phyloP scores from a whole-genome alignment of 805 yeast species.

The Starmerella apis region DNA sequence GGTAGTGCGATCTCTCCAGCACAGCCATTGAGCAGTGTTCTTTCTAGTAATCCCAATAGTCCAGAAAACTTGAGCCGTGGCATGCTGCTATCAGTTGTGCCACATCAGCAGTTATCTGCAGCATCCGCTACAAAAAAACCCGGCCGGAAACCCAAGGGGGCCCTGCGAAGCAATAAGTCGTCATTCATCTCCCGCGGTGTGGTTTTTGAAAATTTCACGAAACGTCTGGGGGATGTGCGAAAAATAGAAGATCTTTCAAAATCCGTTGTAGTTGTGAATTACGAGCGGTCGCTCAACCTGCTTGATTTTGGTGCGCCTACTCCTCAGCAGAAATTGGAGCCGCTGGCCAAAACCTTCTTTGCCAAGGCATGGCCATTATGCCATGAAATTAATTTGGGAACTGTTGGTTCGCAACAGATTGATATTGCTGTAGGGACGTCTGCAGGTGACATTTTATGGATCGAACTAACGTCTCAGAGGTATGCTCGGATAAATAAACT shows the following conservation, averaged over 20 bases:
- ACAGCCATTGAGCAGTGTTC: constrained; percentile 19
- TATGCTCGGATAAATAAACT: constrained; percentile 45
- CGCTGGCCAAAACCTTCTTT: constrained; percentile 33
- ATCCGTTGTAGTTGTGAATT: constrained; percentile 28
- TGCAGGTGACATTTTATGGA: constrained; percentile 55
- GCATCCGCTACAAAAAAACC: neutral
- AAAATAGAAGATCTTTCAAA: constrained; percentile 29
- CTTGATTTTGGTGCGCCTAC: constrained; percentile 26
- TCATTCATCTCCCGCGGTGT: constrained; percentile 33
- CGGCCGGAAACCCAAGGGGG: constrained; percentile 30
- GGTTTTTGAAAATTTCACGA: constrained; percentile 30
- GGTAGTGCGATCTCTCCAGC: constrained; percentile 23
- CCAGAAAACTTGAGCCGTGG: constrained; percentile 16
- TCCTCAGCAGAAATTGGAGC: constrained; percentile 26
- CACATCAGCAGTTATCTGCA: constrained; percentile 6
- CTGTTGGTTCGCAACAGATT: constrained; percentile 31
- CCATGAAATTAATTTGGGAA: constrained; percentile 30
- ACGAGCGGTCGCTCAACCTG: constrained; percentile 18
- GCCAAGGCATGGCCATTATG: constrained; percentile 35
- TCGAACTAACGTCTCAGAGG: constrained; percentile 43
- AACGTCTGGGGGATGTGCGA: constrained; percentile 28
- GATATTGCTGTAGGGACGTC: constrained; percentile 53
- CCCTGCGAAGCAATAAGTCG: constrained; percentile 33
- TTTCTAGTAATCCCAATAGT: neutral
- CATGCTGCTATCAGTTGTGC: constrained; percentile 10